Percentiles rank a stretch among this genome's conserved stretches.
phyloP scores from a whole-genome alignment of 805 yeast species.

The Torulaspora gathmanii region DNA sequence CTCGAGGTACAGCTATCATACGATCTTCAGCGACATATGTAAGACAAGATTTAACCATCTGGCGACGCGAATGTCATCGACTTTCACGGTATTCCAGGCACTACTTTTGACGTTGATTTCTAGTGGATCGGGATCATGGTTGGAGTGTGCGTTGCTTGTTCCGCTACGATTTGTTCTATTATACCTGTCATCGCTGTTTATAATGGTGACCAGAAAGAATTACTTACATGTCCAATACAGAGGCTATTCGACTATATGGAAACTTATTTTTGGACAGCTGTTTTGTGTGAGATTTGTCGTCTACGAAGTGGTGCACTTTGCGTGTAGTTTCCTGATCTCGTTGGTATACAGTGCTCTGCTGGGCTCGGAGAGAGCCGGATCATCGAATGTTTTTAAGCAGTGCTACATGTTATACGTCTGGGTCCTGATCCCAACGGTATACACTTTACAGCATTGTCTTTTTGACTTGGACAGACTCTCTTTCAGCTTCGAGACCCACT shows the following conservation, averaged over 20 bases:
- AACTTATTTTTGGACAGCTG: constrained; percentile 26
- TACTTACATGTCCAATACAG: constrained; percentile 38
- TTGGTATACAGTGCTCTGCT: constrained; percentile 25
- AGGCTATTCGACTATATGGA: constrained; percentile 26
- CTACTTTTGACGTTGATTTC: constrained; percentile 24
- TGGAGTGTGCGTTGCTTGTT: constrained; percentile 23
- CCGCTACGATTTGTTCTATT: constrained; percentile 31
- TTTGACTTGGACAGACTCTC: constrained; percentile 53
- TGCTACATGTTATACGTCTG: constrained; percentile 33
- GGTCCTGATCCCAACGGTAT: constrained; percentile 40
- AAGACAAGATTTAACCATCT: constrained; percentile 40
- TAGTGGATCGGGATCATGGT: constrained; percentile 20
- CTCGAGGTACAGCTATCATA: constrained; percentile 35
- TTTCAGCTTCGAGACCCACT: constrained; percentile 40
- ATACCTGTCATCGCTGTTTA: constrained; percentile 32
- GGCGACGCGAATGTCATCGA: constrained; percentile 35
- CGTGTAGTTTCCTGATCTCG: constrained; percentile 25
- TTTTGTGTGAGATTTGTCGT: constrained; percentile 34
- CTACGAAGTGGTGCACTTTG: constrained; percentile 17
- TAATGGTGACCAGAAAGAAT: constrained; percentile 40
- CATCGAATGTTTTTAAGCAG: constrained; percentile 14
- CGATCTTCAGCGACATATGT: constrained; percentile 41
- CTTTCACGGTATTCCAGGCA: constrained; percentile 29
- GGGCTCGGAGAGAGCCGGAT: constrained; percentile 11
- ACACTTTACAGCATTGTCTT: constrained; percentile 47